A percentile compares a stretch with the other conserved stretches of the same genome.
Conservation (phyloP, 208 protist species). For the Leishmania braziliensis region DNA sequence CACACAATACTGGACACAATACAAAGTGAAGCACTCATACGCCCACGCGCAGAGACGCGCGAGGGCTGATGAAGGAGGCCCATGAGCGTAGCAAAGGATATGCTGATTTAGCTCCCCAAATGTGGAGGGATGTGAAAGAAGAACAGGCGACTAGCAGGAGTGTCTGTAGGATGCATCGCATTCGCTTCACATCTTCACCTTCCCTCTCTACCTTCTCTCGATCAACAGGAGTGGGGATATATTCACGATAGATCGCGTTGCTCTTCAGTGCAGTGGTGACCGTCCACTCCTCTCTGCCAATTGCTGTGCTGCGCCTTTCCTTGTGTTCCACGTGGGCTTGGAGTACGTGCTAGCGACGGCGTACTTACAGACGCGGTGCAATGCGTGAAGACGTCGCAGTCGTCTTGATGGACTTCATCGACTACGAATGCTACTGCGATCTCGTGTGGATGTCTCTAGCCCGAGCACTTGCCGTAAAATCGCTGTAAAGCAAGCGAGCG, state of each 20-base stretch:
- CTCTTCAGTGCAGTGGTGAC: neutral
- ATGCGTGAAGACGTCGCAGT: neutral
- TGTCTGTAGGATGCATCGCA: too few relatives aligned
- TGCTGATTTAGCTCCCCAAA: too few relatives aligned
- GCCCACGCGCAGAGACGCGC: too few relatives aligned
- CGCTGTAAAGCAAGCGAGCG: neutral
- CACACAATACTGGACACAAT: too few relatives aligned
- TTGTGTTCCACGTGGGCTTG: neutral
- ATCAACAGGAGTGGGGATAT: neutral
- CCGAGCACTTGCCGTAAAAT: neutral
- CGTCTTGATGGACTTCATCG: neutral
- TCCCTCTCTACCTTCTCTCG: neutral
- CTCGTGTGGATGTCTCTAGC: neutral
- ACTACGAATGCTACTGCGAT: neutral
- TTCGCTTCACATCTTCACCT: neutral
- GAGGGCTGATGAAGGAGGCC: too few relatives aligned
- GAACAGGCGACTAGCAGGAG: too few relatives aligned
- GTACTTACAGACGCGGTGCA: neutral
- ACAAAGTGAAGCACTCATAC: too few relatives aligned
- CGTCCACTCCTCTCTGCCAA: neutral
- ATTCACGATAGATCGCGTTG: neutral
- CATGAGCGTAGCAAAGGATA: too few relatives aligned
- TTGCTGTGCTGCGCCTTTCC: neutral
- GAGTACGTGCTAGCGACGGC: neutral
- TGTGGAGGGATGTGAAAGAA: too few relatives aligned